phyloP scores from a whole-genome alignment of 177 flowering plant genomes.

The Telopea speciosissima region DNA sequence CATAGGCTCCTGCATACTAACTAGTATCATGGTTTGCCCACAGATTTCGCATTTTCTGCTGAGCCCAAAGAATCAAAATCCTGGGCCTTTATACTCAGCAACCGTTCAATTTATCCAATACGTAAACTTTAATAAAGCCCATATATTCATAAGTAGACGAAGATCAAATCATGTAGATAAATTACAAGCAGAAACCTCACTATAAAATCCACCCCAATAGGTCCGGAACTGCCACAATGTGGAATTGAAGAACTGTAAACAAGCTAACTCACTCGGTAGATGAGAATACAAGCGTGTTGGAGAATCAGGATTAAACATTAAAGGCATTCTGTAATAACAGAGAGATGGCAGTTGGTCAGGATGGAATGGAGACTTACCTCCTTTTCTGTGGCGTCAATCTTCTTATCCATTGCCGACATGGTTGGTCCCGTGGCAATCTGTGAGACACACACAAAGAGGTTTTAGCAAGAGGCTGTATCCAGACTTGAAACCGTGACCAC shows the following conservation, averaged over 20 bases:
- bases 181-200: background rate
- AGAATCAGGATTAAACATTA: background rate
- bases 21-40: too few species aligned
- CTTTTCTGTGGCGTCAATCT: background rate
- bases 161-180: too few species aligned
- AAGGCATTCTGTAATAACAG: background rate
- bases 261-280: background rate
- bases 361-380: background rate
- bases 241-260: too few species aligned
- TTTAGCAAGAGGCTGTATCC: too few species aligned
- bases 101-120: too few species aligned
- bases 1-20: too few species aligned
- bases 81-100: too few species aligned
- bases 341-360: background rate
- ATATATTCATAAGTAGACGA: too few species aligned
- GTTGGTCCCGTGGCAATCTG: background rate
- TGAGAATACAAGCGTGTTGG: background rate
- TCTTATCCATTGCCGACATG: background rate
- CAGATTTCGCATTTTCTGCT: too few species aligned
- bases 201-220: background rate
- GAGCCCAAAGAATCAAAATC: too few species aligned
- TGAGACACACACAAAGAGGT: background rate
- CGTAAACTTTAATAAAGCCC: too few species aligned
- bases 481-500: too few species aligned
- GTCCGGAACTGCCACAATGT: background rate